Evolutionary conservation across 2,329 filamentous ascomycete species (phyloP).

Genomic region (Penicillium sp.): DNA sequence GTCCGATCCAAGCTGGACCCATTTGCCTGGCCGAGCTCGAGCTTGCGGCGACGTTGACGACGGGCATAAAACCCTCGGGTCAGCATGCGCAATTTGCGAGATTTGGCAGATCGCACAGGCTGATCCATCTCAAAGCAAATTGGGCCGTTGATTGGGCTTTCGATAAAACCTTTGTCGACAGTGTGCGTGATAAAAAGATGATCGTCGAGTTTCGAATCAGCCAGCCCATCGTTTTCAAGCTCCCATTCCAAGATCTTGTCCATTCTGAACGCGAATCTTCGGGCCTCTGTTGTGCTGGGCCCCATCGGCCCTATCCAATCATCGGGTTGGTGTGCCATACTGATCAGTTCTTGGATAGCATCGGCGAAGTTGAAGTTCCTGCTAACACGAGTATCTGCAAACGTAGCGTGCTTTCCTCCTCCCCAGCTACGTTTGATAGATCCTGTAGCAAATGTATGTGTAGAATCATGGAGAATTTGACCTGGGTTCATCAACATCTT

Average conservation of each 20-base stretch:
- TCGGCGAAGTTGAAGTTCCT: constrained; percentile 3
- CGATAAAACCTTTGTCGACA: constrained; percentile 31
- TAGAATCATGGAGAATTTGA: constrained; percentile 40
- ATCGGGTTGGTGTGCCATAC: constrained; percentile 25
- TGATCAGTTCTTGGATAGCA: constrained; percentile 29
- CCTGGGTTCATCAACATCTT: constrained; percentile 40
- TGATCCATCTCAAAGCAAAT: constrained; percentile 35
- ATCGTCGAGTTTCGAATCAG: constrained; percentile 23
- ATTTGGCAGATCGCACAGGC: not conserved
- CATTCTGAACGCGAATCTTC: constrained; percentile 11
- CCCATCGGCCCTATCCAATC: not conserved
- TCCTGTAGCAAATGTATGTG: constrained; percentile 48
- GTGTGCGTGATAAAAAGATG: constrained; percentile 41
- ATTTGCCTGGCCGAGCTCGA: not conserved
- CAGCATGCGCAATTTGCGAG: constrained; percentile 4
- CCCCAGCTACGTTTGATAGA: not conserved
- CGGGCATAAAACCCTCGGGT: not conserved
- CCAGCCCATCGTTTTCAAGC: constrained; percentile 30
- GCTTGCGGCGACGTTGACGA: not conserved
- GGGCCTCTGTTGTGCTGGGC: not conserved
- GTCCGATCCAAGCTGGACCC: not conserved
- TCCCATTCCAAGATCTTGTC: constrained; percentile 43
- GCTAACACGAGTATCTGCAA: not conserved
- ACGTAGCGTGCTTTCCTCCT: not conserved
- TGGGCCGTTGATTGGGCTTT: constrained; percentile 30